Evolutionary conservation across 208 protist genomes (phyloP).

Genomic region (Leishmania aethiopica): DNA sequence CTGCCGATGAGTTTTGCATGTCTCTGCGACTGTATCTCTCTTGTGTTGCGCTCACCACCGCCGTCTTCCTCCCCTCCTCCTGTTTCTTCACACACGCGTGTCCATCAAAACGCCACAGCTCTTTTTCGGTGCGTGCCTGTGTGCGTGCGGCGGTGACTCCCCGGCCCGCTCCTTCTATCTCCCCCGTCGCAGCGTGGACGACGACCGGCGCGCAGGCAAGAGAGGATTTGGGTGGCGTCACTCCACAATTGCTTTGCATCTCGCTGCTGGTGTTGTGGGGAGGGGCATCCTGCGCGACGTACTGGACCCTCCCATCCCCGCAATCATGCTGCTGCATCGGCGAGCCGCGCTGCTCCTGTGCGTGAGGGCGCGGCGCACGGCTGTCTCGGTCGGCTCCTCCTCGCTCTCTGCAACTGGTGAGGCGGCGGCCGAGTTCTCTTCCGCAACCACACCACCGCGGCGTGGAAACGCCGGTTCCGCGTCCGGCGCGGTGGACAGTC

Average conservation of each 20-base stretch:
- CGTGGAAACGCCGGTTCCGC: background rate
- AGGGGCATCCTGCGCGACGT: background rate
- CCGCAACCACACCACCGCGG: background rate
- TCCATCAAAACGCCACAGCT: background rate
- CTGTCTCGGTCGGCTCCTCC: background rate
- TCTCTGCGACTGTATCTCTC: background rate
- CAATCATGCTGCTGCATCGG: slow-evolving; percentile 4
- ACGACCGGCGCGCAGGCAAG: background rate
- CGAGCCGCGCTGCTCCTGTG: background rate
- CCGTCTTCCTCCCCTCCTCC: background rate
- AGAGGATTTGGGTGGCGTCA: background rate
- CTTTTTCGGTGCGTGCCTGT: background rate
- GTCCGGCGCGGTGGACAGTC: background rate
- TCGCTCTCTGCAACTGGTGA: background rate
- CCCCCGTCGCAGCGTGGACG: background rate
- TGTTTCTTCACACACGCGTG: background rate
- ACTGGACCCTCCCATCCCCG: background rate
- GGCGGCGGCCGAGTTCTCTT: background rate
- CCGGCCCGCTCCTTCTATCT: background rate
- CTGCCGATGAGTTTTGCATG: background rate
- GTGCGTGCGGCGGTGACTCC: background rate
- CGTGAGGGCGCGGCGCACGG: background rate
- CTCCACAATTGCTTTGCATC: background rate
- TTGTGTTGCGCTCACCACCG: background rate
- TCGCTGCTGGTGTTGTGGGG: background rate